These are phyloP conservation scores for Neofusicoccum ribis DNA, from an alignment of 2,329 filamentous ascomycete genomes.

Conservation along the genomic window DNA sequence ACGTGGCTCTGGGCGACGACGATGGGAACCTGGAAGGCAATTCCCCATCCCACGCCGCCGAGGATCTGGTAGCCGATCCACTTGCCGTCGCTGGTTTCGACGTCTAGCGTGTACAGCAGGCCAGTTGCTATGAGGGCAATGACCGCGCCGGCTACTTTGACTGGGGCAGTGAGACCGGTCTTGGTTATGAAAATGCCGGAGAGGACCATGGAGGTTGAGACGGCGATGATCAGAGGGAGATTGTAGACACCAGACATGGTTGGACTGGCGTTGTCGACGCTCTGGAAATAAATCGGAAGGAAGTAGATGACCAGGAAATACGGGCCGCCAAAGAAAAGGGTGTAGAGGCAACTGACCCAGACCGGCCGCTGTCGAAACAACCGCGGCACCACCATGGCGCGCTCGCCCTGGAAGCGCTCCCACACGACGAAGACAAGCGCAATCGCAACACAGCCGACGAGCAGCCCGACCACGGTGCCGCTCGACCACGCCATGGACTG, in stretches of 20 bases:
- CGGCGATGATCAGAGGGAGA: constrained; percentile 35
- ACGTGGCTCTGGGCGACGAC: constrained; percentile 21
- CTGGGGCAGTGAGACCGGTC: constrained; percentile 46
- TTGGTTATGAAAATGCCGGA: constrained; percentile 34
- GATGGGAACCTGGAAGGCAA: constrained; percentile 24
- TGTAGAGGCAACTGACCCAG: neutral
- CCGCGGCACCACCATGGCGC: neutral
- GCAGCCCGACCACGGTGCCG: neutral
- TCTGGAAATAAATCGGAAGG: constrained; percentile 47
- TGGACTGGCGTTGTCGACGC: constrained; percentile 41
- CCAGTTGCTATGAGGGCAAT: constrained; percentile 33
- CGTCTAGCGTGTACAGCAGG: constrained; percentile 28
- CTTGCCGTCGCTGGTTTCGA: constrained; percentile 19
- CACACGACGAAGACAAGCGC: constrained; percentile 23
- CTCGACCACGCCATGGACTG: constrained; percentile 14
- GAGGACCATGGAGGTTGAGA: constrained; percentile 30
- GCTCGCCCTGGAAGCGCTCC: constrained; percentile 24
- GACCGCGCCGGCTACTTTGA: constrained; percentile 36
- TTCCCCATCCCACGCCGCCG: constrained; percentile 25
- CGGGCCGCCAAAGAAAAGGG: constrained; percentile 29
- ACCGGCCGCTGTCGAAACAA: neutral
- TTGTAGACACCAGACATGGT: constrained; percentile 37
- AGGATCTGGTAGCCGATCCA: constrained; percentile 37
- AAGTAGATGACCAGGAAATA: constrained; percentile 34
- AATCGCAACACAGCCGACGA: neutral